Base-by-base conservation (phyloP, 1,139 yeast species). In the Pneumocystis jirovecii region DNA sequence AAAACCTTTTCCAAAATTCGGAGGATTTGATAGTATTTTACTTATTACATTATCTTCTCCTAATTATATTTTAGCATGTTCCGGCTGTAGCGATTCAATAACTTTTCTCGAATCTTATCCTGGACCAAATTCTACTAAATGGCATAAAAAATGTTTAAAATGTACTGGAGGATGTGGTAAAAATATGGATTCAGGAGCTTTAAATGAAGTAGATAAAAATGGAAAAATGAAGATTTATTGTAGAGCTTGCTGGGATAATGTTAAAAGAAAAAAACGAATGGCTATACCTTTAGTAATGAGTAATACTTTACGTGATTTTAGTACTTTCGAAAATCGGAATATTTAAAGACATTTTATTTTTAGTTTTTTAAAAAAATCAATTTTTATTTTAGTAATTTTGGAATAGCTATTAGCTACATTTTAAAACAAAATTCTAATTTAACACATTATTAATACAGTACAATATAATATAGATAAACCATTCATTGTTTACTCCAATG, bases 171-270 rank as follows among this genome's bases (percentile, higher is more conserved):
- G 34, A 60, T 60, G 61, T 31, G 45, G 45, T 8, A 60, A 60
- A 60, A 60, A 31, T 15, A 60, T 60, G 61, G 61, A 60, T 6
- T 60, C 61, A 8, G 44, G 61, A 10, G 34, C 61, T 10, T 60
- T 60, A 12, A 60, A 60, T 31, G 61, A 60, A 17, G 31, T 15
- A 10, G 61, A 60, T 21, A 25, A 50, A 25, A 40, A 60, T 31
- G 61, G 61, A 21, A 60, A 39, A 21, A 60, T 60, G 61, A 60
- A 60, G 15, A 29, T 60, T 60, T 60, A 60, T 60, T 60, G 61
- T 42, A 60, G 61, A 60, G 7, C 29, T 21, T 60, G 61, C 29
- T 60, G 61, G 61, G 61, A 60, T 60, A 15, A n/a, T 42, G 31
- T 15, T 60, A 60, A 60, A 15, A 60, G 40, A 39, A 39, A 42